Evolutionary conservation across 2,329 filamentous ascomycete genomes (phyloP), one percentile per base, ranked within the genome.

Genomic region (Acephala macrosclerotiorum): DNA sequence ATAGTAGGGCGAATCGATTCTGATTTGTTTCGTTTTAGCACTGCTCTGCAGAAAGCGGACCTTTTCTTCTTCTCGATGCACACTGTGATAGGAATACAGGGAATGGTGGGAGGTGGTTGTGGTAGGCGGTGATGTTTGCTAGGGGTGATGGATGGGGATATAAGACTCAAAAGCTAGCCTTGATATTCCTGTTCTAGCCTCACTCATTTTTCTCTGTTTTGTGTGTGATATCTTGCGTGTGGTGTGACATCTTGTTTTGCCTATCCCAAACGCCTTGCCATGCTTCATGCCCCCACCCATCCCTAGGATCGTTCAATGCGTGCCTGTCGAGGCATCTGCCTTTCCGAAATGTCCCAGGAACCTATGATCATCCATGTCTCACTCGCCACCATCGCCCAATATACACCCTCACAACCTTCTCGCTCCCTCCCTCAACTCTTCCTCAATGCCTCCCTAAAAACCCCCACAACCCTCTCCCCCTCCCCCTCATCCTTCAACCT

Each of bases 401-500:
- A 8, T 26, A 22, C 36, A 59, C n/a, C 35, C 33, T n/a, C n/a
- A n/a, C n/a, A n/a, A n/a, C n/a, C n/a, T n/a, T n/a, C 49, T 67
- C 58, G 68, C 29, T 64, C 66, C 51, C 58, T 42, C 20, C 40
- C 40, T n/a, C 12, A n/a, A 42, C 38, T 42, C 12, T 14, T 14
- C 12, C 26, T 70, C 68, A 63, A 88, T 51, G 90, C 90, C 53
- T 81, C 81, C 78, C 86, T 90, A 75, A 97, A 97, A 25, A 91
- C 77, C 5, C 77, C 81, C 40, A 85, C 85, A 73, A 95, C 77
- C 72, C 88, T 86, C 71, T 87, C 86, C 0, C 91, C 92, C 75
- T 84, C 79, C 64, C 79, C 79, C 74, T 88, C 88, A 76, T 96
- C 91, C 78, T 91, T 89, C 73, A 97, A 80, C 76, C 93, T 87